Evolutionary conservation across 805 yeast genomes (phyloP).

Genomic region (Tetrapisispora taiwanensis): DNA sequence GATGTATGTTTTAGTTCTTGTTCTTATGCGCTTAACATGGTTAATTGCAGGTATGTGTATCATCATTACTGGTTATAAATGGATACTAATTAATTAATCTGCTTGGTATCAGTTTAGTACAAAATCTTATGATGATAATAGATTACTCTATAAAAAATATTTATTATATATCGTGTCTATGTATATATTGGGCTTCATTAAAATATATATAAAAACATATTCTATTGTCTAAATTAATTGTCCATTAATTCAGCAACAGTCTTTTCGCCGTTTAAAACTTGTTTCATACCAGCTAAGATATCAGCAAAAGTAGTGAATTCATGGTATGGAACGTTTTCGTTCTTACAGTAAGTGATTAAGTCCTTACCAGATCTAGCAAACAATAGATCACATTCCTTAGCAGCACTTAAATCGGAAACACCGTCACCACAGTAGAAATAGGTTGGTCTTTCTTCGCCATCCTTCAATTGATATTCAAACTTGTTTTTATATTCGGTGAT

Average conservation of each 20-base stretch:
- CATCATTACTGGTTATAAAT: no score
- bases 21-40: no score
- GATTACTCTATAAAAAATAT: background rate
- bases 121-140: no score
- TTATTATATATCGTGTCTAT: background rate
- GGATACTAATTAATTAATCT: no score
- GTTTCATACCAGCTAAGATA: conserved; percentile 52
- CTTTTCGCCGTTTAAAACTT: conserved; percentile 35
- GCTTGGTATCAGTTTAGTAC: no score
- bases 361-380: conserved; percentile 93
- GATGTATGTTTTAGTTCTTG: no score
- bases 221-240: conserved; percentile 8
- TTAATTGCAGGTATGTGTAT: no score
- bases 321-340: conserved; percentile 72
- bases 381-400: conserved; percentile 84
- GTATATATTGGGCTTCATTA: background rate
- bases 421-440: conserved; percentile 97
- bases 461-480: conserved; percentile 21
- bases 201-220: no score
- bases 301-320: conserved; percentile 72
- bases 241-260: conserved; percentile 27
- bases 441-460: conserved; percentile 41
- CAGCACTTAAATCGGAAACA: conserved; percentile 89
- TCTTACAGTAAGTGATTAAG: conserved; percentile 70
- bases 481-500: conserved; percentile 40